phyloP scores from a whole-genome alignment of 768 basidiomycete genomes.

The Leccinum truebloodii region DNA sequence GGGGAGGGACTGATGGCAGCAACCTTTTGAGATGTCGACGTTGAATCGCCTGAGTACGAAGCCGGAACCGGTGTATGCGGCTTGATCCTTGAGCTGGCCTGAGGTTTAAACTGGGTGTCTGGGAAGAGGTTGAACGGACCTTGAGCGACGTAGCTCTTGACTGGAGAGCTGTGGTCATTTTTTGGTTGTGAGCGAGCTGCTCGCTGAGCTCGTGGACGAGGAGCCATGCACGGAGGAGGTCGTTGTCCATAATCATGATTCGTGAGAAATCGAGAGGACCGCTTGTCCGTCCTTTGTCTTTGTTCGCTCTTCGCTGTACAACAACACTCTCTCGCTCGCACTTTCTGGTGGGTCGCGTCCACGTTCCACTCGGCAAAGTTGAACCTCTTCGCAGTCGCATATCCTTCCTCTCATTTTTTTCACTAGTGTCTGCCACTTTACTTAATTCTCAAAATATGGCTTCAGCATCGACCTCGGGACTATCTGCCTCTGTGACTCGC shows the following conservation, averaged over 20 bases:
- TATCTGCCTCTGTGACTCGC: constrained; percentile 94
- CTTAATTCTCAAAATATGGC: constrained; percentile 48
- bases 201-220: constrained; percentile 81
- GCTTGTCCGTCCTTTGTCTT: constrained; percentile 21
- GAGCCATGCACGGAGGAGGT: constrained; percentile 75
- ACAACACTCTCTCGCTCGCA: constrained; percentile 23
- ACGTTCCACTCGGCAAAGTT: constrained; percentile 34
- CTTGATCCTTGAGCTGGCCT: constrained; percentile 59
- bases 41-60: constrained; percentile 84
- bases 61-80: constrained; percentile 67
- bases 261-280: background rate
- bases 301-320: constrained; percentile 20
- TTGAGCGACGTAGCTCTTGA: constrained; percentile 72
- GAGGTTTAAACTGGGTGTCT: constrained; percentile 12
- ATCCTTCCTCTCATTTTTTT: constrained; percentile 13
- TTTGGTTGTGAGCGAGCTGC: constrained; percentile 81
- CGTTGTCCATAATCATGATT: constrained; percentile 57
- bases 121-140: constrained; percentile 41
- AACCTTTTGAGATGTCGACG: constrained; percentile 83
- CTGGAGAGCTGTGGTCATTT: constrained; percentile 64
- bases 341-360: constrained; percentile 12
- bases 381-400: constrained; percentile 13
- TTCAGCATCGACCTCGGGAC: constrained; percentile 64
- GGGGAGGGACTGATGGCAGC: constrained; percentile 11
- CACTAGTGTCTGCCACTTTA: constrained; percentile 4